Percentiles rank a stretch among this genome's conserved stretches.
Evolutionary conservation across 495 filamentous ascomycete species (phyloP).

Genomic region (Echria macrotheca): DNA sequence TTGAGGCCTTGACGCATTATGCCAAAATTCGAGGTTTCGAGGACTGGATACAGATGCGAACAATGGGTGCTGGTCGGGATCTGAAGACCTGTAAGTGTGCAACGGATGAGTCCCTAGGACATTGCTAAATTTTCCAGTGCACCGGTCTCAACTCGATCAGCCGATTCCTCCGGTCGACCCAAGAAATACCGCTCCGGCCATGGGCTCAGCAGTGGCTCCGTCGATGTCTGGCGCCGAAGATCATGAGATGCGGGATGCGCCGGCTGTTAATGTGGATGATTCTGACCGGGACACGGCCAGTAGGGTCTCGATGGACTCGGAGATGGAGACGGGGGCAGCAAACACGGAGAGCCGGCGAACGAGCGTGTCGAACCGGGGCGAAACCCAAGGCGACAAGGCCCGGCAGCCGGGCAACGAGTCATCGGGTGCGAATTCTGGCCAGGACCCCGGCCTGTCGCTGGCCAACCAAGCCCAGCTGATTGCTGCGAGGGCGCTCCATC

Average conservation of each 20-base stretch:
- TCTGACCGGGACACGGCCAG: slow-evolving; percentile 9
- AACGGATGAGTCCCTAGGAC: slow-evolving; percentile 3
- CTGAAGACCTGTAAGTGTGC: too few relatives aligned
- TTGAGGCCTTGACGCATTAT: slow-evolving; percentile 17
- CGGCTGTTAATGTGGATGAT: not conserved
- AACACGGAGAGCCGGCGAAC: slow-evolving; percentile 20
- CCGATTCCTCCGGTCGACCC: too few relatives aligned
- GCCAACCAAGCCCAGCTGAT: slow-evolving; percentile 9
- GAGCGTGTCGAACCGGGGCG: slow-evolving; percentile 17
- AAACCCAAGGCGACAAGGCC: not conserved
- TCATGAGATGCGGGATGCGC: slow-evolving; percentile 11
- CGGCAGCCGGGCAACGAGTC: too few relatives aligned
- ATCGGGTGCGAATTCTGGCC: too few relatives aligned
- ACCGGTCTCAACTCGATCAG: too few relatives aligned
- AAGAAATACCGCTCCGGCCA: not conserved
- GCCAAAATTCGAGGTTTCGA: slow-evolving; percentile 2
- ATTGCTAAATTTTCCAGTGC: too few relatives aligned
- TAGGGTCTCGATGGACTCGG: slow-evolving; percentile 6
- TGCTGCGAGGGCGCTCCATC: slow-evolving; percentile 15
- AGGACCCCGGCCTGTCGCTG: too few relatives aligned
- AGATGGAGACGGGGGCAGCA: slow-evolving; percentile 19
- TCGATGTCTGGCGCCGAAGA: slow-evolving; percentile 7
- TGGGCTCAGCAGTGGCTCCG: not conserved
- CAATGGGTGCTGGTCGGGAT: too few relatives aligned
- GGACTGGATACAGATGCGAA: too few relatives aligned